Percentiles rank a stretch among this genome's conserved stretches.
Evolutionary conservation across 768 basidiomycete species (phyloP).

Genomic region (Lentinula boryana): DNA sequence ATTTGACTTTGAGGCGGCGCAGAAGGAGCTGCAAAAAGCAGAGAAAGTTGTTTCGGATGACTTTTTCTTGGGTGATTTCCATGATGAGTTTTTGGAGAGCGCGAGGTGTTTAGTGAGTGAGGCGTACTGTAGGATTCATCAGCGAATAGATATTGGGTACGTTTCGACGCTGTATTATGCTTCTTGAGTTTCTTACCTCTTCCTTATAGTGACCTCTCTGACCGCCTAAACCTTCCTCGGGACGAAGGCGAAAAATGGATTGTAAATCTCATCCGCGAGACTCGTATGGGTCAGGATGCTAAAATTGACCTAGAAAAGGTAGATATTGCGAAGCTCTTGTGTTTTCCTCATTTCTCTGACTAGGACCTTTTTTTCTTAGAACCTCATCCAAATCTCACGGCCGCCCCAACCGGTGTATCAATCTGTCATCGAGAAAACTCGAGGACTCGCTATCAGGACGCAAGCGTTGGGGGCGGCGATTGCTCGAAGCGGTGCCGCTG

Average conservation of each 20-base stretch:
- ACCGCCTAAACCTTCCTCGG: constrained; percentile 85
- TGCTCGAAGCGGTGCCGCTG: constrained; percentile 24
- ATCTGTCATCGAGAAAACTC: constrained; percentile 91
- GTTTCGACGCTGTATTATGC: constrained; percentile 10
- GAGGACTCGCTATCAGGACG: constrained; percentile 85
- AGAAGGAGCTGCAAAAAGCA: constrained; percentile 69
- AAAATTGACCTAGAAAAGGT: constrained; percentile 98
- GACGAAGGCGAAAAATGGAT: constrained; percentile 99
- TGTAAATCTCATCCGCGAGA: constrained; percentile 97
- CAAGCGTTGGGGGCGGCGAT: constrained; percentile 82
- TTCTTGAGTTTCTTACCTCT: neutral
- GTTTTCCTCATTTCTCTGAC: neutral
- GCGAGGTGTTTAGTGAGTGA: constrained; percentile 95
- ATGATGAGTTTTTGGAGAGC: constrained; percentile 94
- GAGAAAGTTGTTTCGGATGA: constrained; percentile 85
- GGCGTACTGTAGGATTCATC: constrained; percentile 96
- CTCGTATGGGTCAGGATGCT: constrained; percentile 92
- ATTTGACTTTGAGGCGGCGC: constrained; percentile 95
- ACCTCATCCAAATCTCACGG: constrained; percentile 93
- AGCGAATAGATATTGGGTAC: constrained; percentile 82
- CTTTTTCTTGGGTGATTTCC: constrained; percentile 89
- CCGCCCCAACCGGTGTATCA: constrained; percentile 89
- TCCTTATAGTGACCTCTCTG: constrained; percentile 72
- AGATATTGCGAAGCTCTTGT: neutral
- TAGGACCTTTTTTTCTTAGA: constrained; percentile 40